phyloP scores from a whole-genome alignment of 2,329 filamentous ascomycete species.

The Colletotrichum musae region DNA sequence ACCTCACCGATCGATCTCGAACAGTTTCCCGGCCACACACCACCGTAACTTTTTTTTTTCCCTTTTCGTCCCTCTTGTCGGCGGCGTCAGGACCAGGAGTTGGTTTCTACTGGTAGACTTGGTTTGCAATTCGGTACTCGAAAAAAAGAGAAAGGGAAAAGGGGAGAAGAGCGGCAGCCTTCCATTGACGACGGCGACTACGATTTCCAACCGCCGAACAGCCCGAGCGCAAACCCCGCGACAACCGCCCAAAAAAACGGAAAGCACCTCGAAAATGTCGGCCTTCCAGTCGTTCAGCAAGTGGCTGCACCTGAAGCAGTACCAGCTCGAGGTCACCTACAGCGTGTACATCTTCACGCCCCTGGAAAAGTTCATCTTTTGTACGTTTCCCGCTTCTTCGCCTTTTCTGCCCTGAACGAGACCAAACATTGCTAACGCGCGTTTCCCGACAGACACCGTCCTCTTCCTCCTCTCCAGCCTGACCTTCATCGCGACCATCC shows the following conservation, averaged over 20 bases:
- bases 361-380: slow-evolving; percentile 97
- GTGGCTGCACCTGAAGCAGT: slow-evolving; percentile 95
- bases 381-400: slow-evolving; percentile 68
- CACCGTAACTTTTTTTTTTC: too few species aligned
- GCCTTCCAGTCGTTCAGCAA: slow-evolving; percentile 72
- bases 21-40: too few species aligned
- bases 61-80: slow-evolving; percentile 6
- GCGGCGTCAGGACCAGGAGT: slow-evolving; percentile 9
- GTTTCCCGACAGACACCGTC: slow-evolving; percentile 78
- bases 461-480: slow-evolving; percentile 92
- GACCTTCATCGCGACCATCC: slow-evolving; percentile 85
- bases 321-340: slow-evolving; percentile 98
- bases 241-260: neutral
- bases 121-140: too few species aligned
- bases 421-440: neutral
- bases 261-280: slow-evolving; percentile 47
- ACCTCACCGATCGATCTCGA: neutral
- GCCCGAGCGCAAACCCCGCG: slow-evolving; percentile 4
- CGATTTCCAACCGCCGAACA: neutral
- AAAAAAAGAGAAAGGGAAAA: too few species aligned
- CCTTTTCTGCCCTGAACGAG: slow-evolving; percentile 6
- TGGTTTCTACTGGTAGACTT: neutral
- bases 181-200: neutral
- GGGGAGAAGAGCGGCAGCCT: neutral
- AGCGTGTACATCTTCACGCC: slow-evolving; percentile 97